Evolutionary conservation across 352 stramenopile species (phyloP).

Genomic region (Pythium aphanidermatum): DNA sequence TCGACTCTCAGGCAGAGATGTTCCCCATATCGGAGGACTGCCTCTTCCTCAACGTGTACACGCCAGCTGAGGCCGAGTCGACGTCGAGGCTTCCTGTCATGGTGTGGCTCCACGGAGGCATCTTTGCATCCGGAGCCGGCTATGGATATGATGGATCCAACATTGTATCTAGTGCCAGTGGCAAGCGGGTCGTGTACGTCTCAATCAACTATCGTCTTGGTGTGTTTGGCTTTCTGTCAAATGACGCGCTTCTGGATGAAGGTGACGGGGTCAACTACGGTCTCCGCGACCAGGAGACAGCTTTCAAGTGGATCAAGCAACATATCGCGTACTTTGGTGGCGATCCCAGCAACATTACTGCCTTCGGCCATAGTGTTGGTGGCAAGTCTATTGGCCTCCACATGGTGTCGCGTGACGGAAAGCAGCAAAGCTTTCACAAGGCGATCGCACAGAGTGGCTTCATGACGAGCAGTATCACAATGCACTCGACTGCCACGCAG

Average conservation of each 20-base stretch:
- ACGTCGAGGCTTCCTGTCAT: constrained; percentile 25
- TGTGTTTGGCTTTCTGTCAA: constrained; percentile 17
- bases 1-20: background rate
- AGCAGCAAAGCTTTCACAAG: constrained; percentile 11
- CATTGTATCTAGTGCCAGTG: background rate
- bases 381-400: background rate
- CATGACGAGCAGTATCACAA: background rate
- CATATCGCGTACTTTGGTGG: constrained; percentile 35
- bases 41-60: constrained; percentile 31
- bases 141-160: constrained; percentile 8
- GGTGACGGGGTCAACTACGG: constrained; percentile 20
- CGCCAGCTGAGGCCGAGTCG: constrained; percentile 11
- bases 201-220: constrained; percentile 35
- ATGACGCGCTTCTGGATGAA: constrained; percentile 24
- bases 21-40: constrained; percentile 23
- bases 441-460: constrained; percentile 12
- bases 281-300: constrained; percentile 23
- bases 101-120: constrained; percentile 29
- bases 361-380: constrained; percentile 17
- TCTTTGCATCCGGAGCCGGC: constrained; percentile 14
- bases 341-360: constrained; percentile 29
- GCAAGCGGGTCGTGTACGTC: constrained; percentile 27
- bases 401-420: constrained; percentile 8
- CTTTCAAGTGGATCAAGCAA: constrained; percentile 29
- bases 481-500: background rate